Conservation (phyloP, 176 grass and related monocot species). For the Triticum monococcum region DNA sequence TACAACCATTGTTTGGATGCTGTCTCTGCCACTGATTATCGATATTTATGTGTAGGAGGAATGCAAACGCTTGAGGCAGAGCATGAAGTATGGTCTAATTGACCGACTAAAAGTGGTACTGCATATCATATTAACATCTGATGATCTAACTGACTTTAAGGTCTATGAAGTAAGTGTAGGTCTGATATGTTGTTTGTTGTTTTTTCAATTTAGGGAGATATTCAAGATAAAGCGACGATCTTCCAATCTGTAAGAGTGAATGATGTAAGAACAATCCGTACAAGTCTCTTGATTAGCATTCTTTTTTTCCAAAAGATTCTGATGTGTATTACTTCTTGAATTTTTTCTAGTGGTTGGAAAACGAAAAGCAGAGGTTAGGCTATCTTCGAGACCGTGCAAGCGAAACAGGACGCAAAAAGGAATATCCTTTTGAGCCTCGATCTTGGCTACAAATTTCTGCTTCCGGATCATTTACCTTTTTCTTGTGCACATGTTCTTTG, state of each 20-base stretch:
- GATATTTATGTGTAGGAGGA: conserved; percentile 73
- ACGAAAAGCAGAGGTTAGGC: conserved; percentile 73
- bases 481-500: neutral
- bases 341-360: conserved; percentile 75
- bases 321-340: conserved; percentile 22
- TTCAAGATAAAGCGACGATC: conserved; percentile 73
- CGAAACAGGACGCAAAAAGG: conserved; percentile 95
- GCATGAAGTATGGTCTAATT: conserved; percentile 77
- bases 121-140: conserved; percentile 30
- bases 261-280: conserved; percentile 54
- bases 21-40: neutral
- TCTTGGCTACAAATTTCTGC: conserved; percentile 24
- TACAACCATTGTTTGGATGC: neutral
- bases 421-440: conserved; percentile 76
- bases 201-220: conserved; percentile 55
- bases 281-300: neutral
- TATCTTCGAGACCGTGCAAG: conserved; percentile 98
- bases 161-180: conserved; percentile 11
- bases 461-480: conserved; percentile 5
- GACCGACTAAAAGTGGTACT: conserved; percentile 90
- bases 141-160: conserved; percentile 27
- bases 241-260: conserved; percentile 86
- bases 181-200: conserved; percentile 39
- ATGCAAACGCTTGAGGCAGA: conserved; percentile 87
- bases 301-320: conserved; percentile 21